Base-by-base conservation (phyloP, 2,329 filamentous ascomycete species). In the Dichotomopilus funicola region DNA sequence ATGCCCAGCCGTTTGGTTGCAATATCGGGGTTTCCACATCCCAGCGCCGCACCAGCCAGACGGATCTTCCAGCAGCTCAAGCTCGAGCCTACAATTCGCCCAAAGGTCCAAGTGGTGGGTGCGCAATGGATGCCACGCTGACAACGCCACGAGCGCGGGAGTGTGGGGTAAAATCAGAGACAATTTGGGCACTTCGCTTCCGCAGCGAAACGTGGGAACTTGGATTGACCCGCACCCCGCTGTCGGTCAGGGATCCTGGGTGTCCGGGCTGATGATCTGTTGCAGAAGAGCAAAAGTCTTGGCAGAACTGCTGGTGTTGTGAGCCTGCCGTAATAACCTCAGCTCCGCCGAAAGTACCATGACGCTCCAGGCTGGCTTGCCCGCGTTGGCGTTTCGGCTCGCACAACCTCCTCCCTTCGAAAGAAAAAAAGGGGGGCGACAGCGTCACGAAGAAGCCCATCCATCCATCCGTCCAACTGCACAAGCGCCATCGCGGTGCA, bases 1-100 rank as follows among this genome's bases (percentile, higher is more conserved):
- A 51, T 61, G 55, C 53, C 52, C 59, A 44, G 56, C 36, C 47
- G 54, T 59, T 55, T 59, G 62, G 62, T 64, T 63, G 56, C 63
- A 64, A 59, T 63, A 61, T 62, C 52, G 57, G 49, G 50, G 56
- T 50, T 52, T 44, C 47, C 55, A 40, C 52, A 35, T 57, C 40
- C 35, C 55, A 56, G 49, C 43, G 48, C 52, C 58, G 56, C 53
- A 48, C 62, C 62, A 59, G 49, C 51, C 50, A 51, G 52, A 53
- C 50, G 60, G 60, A 48, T 53, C 58, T 49, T 19, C n/a, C 40
- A 41, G 19, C 38, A 37, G 40, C 8, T 36, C 6, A 40, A 11
- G 35, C 19, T 41, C 41, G 19, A 51, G 45, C 10, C n/a, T 53
- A 48, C 43, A 41, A 60, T 60, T 59, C 54, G 53, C 49, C 45